Base-by-base conservation (phyloP, 176 grass and related monocot species). In the Juncus effusus region DNA sequence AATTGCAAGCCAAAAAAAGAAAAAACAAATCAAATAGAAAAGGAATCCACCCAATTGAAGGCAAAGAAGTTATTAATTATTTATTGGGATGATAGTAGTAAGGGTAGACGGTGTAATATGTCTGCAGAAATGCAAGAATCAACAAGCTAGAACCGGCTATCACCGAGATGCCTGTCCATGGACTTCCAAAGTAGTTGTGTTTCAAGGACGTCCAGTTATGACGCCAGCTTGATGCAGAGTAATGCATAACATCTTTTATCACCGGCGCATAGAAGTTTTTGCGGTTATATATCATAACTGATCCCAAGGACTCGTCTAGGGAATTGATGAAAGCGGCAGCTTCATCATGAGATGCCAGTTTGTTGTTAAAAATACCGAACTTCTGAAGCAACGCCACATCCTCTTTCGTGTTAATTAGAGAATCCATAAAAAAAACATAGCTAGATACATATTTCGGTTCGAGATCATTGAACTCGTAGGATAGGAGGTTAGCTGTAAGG, bases 341-440 rank as follows among this genome's bases (percentile, higher is more conserved):
- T 49, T 76, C 73, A 40, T 76, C 73, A 12, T 76, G 42, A 40
- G 55, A 54, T 13, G 64, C 19, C 6, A 56, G 47, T 50, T 51
- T 67, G 59, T 53, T 76, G 42, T 65, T 64, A 38, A 76, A 16
- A 49, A 76, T 19, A 13, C 73, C 45, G 3, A 28, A 28, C 36
- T 16, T 58, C 19, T 55, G 73, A 15, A 76, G 73, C 41, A 76
- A 36, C 36, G 42, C 44, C 0, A 76, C 42, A 35, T 76, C 73
- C 15, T 42, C 41, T 10, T 51, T 42, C 2, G 59, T 47, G 11
- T 76, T 28, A 28, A 28, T 28, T 28, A 28, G 19, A 28, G 1
- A 28, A 28, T 28, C 19, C 19, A 28, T 28, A 10, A 76, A 49
- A 3, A 37, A 11, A 2, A 65, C 73, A 35, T 76, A 76, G 16